These are phyloP conservation scores for Cucumis cinereus DNA, from an alignment of 306 rosid species.

Conservation along the genomic window DNA sequence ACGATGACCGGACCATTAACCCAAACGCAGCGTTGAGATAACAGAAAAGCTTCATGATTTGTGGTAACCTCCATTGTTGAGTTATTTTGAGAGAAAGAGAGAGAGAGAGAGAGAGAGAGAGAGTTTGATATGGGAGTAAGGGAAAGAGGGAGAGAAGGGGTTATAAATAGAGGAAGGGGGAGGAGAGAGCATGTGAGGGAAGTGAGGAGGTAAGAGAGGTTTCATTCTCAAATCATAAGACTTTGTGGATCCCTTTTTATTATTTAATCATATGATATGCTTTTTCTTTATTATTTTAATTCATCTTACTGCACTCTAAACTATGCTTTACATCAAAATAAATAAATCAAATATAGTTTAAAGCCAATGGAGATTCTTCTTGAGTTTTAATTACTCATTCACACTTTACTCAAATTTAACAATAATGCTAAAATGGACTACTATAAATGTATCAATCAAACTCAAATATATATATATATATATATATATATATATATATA, in stretches of 20 bases:
- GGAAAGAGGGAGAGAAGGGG: slow-evolving; percentile 12
- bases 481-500: too few species aligned
- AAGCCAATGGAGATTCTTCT: background rate
- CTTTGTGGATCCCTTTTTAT: background rate
- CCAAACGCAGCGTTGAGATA: slow-evolving; percentile 43
- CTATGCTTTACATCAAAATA: background rate
- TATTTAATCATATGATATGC: slow-evolving; percentile 13
- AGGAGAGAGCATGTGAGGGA: slow-evolving; percentile 25
- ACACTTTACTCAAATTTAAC: background rate
- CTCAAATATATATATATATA: too few species aligned
- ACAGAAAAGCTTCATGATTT: slow-evolving; percentile 23
- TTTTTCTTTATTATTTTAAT: slow-evolving; percentile 24
- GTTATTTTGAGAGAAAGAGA: background rate
- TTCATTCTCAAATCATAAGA: slow-evolving; percentile 24
- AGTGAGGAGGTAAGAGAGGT: background rate
- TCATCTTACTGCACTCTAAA: slow-evolving; percentile 24
- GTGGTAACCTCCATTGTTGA: background rate
- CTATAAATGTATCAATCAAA: too few species aligned
- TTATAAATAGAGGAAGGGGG: slow-evolving; percentile 34
- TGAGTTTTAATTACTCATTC: background rate
- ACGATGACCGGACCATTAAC: slow-evolving; percentile 81
- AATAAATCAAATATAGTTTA: background rate
- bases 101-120: background rate
- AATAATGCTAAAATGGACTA: too few species aligned
- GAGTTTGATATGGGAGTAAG: slow-evolving; percentile 43